Base-by-base conservation (phyloP, 352 stramenopile genomes). In the Phytophthora ohioensis region DNA sequence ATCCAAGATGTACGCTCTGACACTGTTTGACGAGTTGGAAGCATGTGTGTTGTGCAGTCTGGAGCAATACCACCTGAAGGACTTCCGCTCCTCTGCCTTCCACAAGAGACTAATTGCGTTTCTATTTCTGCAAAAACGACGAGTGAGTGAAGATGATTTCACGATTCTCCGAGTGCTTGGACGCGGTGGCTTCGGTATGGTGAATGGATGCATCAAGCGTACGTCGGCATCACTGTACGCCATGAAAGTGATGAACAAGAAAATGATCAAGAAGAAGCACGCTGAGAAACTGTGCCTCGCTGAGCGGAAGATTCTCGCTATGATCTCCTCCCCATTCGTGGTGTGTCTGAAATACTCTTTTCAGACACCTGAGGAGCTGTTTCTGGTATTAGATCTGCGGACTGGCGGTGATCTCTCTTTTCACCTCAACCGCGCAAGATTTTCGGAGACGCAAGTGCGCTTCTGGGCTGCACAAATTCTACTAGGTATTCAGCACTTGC, bases 311-410 rank as follows among this genome's bases (percentile, higher is more conserved):
- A 90, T 94, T 38, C 76, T 94, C 30, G 75, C 87, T 7, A 85
- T 87, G 81, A 87, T 93, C 53, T 81, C 82, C 9, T 90, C 79
- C 21, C 87, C 97, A 13, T 99, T 99, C 62, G 95, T 99, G 10
- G 94, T 99, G 48, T 98, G 96, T 67, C 75, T 99, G 32, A 96
- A 99, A 70, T 99, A 97, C 75, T 95, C 97, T 4, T 98, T 99
- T 64, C 95, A 99, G 80, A 98, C 88, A 15, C 73, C 87, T 1
- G 94, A 98, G 36, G 98, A 98, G 70, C 82, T 99, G 4, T 99
- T 98, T 67, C 76, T 99, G 7, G 96, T 99, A 30, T 82, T 99
- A 5, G 97, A 99, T 78, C 97, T 99, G 61, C 97, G 97, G 73
- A 94, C 97, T 11, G 98, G 98, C n/a, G 98, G 98, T 15, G 97